Evolutionary conservation across 2,329 filamentous ascomycete genomes (phyloP), one percentile per base, ranked within the genome.

Genomic region (Dichotomopilus funicola): DNA sequence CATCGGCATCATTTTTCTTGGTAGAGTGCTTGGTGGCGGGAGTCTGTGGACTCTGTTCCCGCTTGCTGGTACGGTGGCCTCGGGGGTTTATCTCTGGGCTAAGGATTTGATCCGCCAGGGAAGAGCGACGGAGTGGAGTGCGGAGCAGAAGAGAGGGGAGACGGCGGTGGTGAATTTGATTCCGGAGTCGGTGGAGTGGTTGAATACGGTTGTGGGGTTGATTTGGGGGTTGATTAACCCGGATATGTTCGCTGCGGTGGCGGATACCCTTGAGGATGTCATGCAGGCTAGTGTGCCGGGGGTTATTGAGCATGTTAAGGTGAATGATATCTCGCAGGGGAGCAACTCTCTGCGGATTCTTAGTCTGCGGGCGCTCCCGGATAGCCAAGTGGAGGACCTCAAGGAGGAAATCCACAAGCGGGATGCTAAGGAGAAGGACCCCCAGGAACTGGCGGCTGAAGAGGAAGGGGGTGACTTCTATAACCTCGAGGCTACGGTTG

Each of bases 241-340:
- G 0, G 92, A 97, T 44, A 95, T 97, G 88, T 94, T 99, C 70
- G 77, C 83, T n/a, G 82, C 83, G 5, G 82, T 96, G 7, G 91
- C 91, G n/a, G 94, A 97, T 67, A 96, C 89, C 10, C 80, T 94
- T 5, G 89, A 94, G 72, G 92, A 97, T 68, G 88, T 97, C 62
- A 97, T 97, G 92, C 91, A 95, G 69, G 92, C 91, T 19, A 96
- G 90, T 0, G 88, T 96, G 0, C 94, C 94, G 0, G 85, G 87
- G 1, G 75, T 97, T 41, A 91, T 99, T 61, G 91, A 97, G 69
- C 94, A 96, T 62, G 91, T 99, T 46, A 88, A 92, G 62, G 89
- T 97, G 27, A 91, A 91, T 57, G 91, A 96, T 64, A 96, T 99
- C 64, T 89, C 90, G 49, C 94, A 97, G 71, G 94, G 94, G 34